Evolutionary conservation across 169 alveolate species (phyloP).

Genomic region (Prorocentrum cordatum): DNA sequence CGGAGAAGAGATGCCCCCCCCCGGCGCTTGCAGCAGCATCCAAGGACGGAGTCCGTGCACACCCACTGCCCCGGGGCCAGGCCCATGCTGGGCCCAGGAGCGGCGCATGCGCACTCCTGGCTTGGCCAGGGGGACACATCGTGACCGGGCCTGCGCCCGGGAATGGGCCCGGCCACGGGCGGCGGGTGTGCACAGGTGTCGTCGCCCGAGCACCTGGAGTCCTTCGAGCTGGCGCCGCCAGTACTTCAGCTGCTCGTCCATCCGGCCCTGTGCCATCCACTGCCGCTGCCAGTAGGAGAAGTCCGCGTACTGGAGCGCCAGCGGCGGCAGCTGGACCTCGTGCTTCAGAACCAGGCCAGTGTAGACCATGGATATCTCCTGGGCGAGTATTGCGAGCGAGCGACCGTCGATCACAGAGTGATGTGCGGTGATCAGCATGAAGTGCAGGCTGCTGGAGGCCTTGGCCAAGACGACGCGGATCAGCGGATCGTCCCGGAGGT

Average conservation of each 20-base stretch:
- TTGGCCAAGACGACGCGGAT: conserved; percentile 36
- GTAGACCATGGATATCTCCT: conserved; percentile 28
- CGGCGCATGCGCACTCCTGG: not conserved
- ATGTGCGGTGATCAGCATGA: conserved; percentile 25
- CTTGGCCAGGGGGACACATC: not conserved
- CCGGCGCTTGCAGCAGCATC: no score
- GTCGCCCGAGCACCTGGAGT: conserved; percentile 6
- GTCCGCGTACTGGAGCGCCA: conserved; percentile 42
- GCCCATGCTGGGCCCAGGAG: not conserved
- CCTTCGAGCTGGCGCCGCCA: conserved; percentile 54
- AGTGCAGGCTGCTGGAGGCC: not conserved
- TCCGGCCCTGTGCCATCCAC: conserved; percentile 65
- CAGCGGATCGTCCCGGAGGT: conserved; percentile 42
- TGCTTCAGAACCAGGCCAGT: not conserved
- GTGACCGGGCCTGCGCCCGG: conserved; percentile 8
- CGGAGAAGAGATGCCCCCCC: no score
- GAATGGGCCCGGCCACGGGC: no score
- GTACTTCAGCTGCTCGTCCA: conserved; percentile 31
- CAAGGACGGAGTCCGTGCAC: no score
- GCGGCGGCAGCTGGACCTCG: conserved; percentile 12
- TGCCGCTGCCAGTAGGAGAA: conserved; percentile 41
- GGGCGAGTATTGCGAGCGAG: conserved; percentile 18
- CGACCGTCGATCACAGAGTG: conserved; percentile 45
- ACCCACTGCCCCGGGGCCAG: no score
- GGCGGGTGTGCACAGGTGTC: no score